Percentiles rank a stretch among this genome's conserved stretches.
Evolutionary conservation across 768 basidiomycete species (phyloP).

Genomic region (Sarcodon aspratus): DNA sequence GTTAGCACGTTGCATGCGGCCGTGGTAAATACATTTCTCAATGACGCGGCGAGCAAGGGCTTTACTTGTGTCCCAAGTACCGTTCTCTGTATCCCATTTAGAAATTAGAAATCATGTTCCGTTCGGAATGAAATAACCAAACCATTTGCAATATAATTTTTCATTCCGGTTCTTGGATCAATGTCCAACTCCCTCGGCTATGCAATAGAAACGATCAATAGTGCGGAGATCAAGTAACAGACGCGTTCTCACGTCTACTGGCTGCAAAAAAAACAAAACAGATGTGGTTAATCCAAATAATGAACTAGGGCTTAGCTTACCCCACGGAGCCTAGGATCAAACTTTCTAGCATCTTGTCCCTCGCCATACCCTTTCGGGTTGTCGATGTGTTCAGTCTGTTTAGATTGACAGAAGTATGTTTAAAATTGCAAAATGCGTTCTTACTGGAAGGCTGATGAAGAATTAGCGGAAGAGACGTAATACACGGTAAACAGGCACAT

Average conservation of each 20-base stretch:
- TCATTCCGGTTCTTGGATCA: constrained; percentile 83
- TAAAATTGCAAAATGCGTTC: too few species aligned
- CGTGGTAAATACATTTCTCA: constrained; percentile 69
- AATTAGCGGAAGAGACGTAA: too few species aligned
- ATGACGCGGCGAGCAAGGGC: constrained; percentile 65
- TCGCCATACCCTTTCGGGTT: constrained; percentile 87
- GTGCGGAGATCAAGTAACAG: neutral
- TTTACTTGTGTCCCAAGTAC: constrained; percentile 84
- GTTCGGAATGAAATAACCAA: neutral
- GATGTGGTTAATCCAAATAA: neutral
- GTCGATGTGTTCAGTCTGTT: constrained; percentile 77
- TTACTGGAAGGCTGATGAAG: too few species aligned
- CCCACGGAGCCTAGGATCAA: constrained; percentile 64
- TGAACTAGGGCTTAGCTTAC: neutral
- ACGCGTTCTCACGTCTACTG: constrained; percentile 53
- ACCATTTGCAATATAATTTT: constrained; percentile 90
- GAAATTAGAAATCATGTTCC: neutral
- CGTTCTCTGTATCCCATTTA: constrained; percentile 33
- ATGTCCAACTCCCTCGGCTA: constrained; percentile 77
- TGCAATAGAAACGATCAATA: neutral
- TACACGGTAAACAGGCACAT: constrained; percentile 51
- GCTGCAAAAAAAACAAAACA: constrained; percentile 15
- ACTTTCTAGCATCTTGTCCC: constrained; percentile 72
- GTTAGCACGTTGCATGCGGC: constrained; percentile 46
- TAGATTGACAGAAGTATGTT: neutral